Percentiles rank a stretch among this genome's conserved stretches.
Conservation (phyloP, 345 rosid genomes). For the Acer yangbiense region DNA sequence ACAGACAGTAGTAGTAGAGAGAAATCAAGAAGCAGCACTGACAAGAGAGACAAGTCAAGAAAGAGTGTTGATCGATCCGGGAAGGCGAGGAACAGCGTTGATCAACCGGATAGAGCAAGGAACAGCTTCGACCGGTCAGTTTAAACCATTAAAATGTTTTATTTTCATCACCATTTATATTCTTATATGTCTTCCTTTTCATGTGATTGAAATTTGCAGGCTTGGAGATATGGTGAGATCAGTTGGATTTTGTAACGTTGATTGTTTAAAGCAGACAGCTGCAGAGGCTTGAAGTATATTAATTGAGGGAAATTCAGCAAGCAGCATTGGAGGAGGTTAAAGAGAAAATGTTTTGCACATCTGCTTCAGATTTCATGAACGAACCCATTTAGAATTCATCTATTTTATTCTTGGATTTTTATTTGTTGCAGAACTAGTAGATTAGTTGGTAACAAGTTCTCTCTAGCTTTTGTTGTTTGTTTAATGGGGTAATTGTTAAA, state of each 20-base stretch:
- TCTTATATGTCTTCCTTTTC: not conserved
- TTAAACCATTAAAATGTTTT: not conserved
- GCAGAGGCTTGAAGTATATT: not conserved
- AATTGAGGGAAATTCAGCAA: not conserved
- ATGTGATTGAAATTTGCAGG: constrained; percentile 36
- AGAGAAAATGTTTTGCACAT: not conserved
- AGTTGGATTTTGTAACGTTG: constrained; percentile 76
- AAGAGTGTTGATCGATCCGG: constrained; percentile 50
- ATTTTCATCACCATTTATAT: not conserved
- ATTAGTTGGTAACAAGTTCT: not conserved
- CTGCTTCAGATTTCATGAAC: not conserved
- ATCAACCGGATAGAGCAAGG: constrained; percentile 63
- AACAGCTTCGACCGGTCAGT: constrained; percentile 84
- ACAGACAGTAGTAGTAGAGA: constrained; percentile 36
- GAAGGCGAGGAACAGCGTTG: constrained; percentile 65
- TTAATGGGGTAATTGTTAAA: not conserved
- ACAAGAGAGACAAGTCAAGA: constrained; percentile 54
- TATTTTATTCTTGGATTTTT: too few relatives aligned
- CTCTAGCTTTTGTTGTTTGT: not conserved
- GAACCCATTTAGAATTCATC: not conserved
- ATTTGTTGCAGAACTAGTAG: not conserved
- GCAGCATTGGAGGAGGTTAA: not conserved
- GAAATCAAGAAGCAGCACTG: constrained; percentile 50
- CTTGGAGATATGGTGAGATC: constrained; percentile 81
- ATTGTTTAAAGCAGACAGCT: constrained; percentile 60